Conservation (phyloP, 2,329 filamentous ascomycete species). For the Cladosporium velox region DNA sequence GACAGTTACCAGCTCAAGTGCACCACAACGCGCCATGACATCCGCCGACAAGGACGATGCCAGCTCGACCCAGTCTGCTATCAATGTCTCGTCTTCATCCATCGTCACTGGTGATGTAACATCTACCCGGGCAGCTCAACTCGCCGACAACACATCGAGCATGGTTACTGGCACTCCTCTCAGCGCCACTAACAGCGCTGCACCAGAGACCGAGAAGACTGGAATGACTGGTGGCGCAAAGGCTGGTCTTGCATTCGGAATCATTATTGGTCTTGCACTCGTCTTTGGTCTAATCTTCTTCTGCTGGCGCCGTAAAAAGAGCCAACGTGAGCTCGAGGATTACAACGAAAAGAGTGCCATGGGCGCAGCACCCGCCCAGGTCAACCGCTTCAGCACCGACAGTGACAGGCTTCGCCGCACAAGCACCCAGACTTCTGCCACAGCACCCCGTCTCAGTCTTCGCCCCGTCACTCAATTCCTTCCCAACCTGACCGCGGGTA, state of each 20-base stretch:
- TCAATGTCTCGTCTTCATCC: conserved; percentile 21
- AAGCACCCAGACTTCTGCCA: conserved; percentile 51
- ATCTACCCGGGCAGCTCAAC: not conserved
- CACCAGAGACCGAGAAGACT: conserved; percentile 15
- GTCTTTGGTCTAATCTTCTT: conserved; percentile 71
- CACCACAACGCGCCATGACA: conserved; percentile 20
- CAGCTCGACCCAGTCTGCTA: not conserved
- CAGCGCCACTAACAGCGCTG: not conserved
- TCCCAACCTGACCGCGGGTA: conserved; percentile 59
- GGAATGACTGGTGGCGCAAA: conserved; percentile 58
- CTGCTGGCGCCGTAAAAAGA: conserved; percentile 72
- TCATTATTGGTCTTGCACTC: conserved; percentile 68
- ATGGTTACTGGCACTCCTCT: conserved; percentile 22
- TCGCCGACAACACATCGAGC: conserved; percentile 14
- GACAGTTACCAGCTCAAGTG: conserved; percentile 6
- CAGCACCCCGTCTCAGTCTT: conserved; percentile 78
- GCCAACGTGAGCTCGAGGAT: conserved; percentile 49
- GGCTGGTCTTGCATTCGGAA: conserved; percentile 82
- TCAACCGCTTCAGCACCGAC: conserved; percentile 29
- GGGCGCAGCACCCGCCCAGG: conserved; percentile 17
- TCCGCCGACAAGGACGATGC: not conserved
- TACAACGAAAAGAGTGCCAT: conserved; percentile 44
- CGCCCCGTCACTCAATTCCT: conserved; percentile 83
- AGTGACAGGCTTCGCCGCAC: conserved; percentile 36
- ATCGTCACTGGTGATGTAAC: conserved; percentile 25